These are phyloP conservation scores for Cafeteria roenbergensis DNA, from an alignment of 108 stramenopile genomes.

Conservation along the genomic window DNA sequence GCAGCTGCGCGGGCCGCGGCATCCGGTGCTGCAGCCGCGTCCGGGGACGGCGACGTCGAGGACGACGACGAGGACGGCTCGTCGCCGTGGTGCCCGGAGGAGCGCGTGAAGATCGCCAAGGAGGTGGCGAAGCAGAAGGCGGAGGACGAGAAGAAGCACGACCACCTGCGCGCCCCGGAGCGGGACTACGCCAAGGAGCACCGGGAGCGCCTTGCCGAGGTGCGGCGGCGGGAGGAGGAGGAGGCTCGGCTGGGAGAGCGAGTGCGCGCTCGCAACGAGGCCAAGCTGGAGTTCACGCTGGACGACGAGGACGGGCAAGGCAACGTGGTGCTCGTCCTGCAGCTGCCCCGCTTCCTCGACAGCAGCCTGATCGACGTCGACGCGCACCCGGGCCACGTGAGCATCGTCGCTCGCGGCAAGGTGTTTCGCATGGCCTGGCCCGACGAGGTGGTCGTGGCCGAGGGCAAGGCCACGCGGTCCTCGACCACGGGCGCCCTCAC, in stretches of 20 bases:
- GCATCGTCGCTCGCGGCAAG: constrained; percentile 63
- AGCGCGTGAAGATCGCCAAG: constrained; percentile 53
- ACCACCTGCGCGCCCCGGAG: constrained; percentile 26
- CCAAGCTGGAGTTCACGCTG: constrained; percentile 54
- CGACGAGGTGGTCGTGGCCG: constrained; percentile 46
- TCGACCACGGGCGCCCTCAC: constrained; percentile 57
- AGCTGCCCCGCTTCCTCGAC: constrained; percentile 53
- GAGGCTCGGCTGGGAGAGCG: constrained; percentile 30
- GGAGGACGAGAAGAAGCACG: constrained; percentile 56
- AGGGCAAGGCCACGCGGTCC: constrained; percentile 45
- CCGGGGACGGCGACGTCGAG: constrained; percentile 15
- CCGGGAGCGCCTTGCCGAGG: constrained; percentile 19
- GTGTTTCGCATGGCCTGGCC: constrained; percentile 51
- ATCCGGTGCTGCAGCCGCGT: constrained; percentile 12
- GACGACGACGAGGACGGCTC: constrained; percentile 25
- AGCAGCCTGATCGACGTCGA: constrained; percentile 66
- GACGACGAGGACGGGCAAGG: constrained; percentile 40
- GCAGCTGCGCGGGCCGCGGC: no score
- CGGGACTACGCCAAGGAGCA: constrained; percentile 38
- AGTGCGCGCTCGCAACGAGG: constrained; percentile 46
- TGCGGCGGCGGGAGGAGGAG: constrained; percentile 29
- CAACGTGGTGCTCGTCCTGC: constrained; percentile 39
- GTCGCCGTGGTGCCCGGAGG: constrained; percentile 59
- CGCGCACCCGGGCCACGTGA: constrained; percentile 62
- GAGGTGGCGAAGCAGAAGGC: constrained; percentile 64